Conservation (phyloP, 2,329 filamentous ascomycete genomes). For the Trichoderma koningii region DNA sequence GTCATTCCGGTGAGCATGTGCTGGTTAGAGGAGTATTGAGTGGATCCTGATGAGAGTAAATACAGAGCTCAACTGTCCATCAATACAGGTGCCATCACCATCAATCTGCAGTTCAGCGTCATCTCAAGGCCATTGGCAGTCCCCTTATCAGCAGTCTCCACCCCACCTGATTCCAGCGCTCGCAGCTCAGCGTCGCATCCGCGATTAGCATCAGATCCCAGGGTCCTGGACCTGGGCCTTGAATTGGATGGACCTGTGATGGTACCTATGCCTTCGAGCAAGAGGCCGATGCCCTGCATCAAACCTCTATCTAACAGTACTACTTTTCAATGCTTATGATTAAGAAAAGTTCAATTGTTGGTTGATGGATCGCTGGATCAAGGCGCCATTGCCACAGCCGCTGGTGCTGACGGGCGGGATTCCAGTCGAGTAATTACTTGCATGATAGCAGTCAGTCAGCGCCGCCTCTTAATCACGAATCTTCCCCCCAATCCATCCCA, state of each 20-base stretch:
- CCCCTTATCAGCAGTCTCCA: constrained; percentile 22
- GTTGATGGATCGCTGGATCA: no score
- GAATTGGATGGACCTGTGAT: not conserved
- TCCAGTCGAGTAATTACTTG: no score
- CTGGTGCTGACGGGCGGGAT: no score
- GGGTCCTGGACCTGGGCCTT: not conserved
- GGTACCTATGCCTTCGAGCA: not conserved
- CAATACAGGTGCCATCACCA: no score
- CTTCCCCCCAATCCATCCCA: not conserved
- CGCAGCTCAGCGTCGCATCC: constrained; percentile 21
- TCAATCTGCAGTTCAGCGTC: not conserved
- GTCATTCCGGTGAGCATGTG: not conserved
- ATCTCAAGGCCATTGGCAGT: not conserved
- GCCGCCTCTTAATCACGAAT: not conserved
- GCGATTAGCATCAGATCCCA: constrained; percentile 18
- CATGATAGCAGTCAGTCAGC: not conserved
- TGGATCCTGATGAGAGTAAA: not conserved
- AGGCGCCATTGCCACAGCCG: no score
- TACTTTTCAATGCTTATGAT: not conserved
- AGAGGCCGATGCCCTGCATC: not conserved
- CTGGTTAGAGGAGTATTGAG: not conserved
- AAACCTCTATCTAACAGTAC: not conserved
- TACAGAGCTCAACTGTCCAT: no score
- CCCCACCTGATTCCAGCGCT: constrained; percentile 22
- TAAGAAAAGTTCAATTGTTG: no score